These are phyloP conservation scores for Sphaerobolus stellatus DNA, from an alignment of 1,284 basidiomycete species.

Conservation along the genomic window DNA sequence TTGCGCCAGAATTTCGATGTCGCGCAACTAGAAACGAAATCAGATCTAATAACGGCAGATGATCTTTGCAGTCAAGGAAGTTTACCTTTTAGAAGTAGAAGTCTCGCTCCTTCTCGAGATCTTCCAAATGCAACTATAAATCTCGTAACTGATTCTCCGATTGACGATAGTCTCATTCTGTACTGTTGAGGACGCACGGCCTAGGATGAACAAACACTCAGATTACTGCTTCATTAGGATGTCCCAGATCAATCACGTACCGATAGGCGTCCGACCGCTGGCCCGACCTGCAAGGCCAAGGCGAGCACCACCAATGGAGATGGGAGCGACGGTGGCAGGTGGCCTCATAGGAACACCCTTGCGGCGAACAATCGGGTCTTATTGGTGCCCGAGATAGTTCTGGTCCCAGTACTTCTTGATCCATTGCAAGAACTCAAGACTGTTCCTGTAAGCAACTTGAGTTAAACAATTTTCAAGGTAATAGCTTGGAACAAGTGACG, in stretches of 20 bases:
- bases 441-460: constrained; percentile 74
- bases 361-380: constrained; percentile 84
- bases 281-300: too few species aligned
- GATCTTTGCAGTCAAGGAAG: constrained; percentile 2
- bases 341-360: constrained; percentile 72
- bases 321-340: constrained; percentile 75
- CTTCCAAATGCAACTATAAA: constrained; percentile 80
- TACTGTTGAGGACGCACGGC: constrained; percentile 59
- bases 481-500: constrained; percentile 32
- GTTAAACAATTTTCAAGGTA: too few species aligned
- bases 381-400: constrained; percentile 85
- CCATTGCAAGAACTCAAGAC: constrained; percentile 99
- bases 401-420: constrained; percentile 94
- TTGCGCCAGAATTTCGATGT: constrained; percentile 93
- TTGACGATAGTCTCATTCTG: constrained; percentile 61
- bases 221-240: too few species aligned
- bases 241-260: too few species aligned
- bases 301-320: too few species aligned
- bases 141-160: constrained; percentile 80
- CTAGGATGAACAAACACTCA: too few species aligned
- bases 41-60: background rate
- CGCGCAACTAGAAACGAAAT: constrained; percentile 65
- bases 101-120: constrained; percentile 91
- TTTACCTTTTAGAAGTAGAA: constrained; percentile 97
- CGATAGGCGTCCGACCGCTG: too few species aligned